phyloP scores from a whole-genome alignment of 148 eudicot species.

The Vaccinium darrowii region DNA sequence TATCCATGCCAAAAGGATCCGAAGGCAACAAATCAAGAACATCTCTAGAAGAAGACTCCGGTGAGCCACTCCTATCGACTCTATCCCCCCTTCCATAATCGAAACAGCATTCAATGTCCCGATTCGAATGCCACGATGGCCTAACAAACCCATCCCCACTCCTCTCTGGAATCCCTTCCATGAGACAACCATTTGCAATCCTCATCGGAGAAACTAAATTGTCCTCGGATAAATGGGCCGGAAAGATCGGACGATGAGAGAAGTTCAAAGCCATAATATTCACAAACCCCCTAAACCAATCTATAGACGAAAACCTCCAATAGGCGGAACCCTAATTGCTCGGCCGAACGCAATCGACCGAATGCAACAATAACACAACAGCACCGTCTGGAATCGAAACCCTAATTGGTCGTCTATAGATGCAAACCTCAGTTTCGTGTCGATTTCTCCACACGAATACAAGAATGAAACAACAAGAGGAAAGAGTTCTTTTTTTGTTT shows the following conservation, averaged over 20 bases:
- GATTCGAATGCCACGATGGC: slow-evolving; percentile 24
- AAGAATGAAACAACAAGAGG: slow-evolving; percentile 4
- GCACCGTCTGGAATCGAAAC: neutral
- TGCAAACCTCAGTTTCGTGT: slow-evolving; percentile 13
- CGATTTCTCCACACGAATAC: neutral
- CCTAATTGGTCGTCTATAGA: neutral
- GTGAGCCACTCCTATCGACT: slow-evolving; percentile 34
- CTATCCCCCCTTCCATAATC: slow-evolving; percentile 42
- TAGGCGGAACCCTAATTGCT: neutral
- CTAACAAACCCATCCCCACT: slow-evolving; percentile 31
- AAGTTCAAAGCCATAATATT: slow-evolving; percentile 71
- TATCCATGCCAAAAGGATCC: slow-evolving; percentile 94
- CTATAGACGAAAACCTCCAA: slow-evolving; percentile 6
- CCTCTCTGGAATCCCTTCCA: slow-evolving; percentile 50
- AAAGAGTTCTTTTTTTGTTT: slow-evolving; percentile 19
- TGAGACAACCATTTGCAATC: slow-evolving; percentile 42
- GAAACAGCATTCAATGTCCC: slow-evolving; percentile 31
- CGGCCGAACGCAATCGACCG: neutral
- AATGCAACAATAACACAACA: neutral
- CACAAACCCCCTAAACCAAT: slow-evolving; percentile 10
- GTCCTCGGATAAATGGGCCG: slow-evolving; percentile 55
- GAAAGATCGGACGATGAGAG: slow-evolving; percentile 64
- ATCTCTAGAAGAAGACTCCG: slow-evolving; percentile 46
- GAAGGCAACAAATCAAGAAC: slow-evolving; percentile 76
- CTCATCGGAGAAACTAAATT: slow-evolving; percentile 53